Base-by-base conservation (phyloP, 306 rosid genomes). In the Gynostemma pentaphyllum region DNA sequence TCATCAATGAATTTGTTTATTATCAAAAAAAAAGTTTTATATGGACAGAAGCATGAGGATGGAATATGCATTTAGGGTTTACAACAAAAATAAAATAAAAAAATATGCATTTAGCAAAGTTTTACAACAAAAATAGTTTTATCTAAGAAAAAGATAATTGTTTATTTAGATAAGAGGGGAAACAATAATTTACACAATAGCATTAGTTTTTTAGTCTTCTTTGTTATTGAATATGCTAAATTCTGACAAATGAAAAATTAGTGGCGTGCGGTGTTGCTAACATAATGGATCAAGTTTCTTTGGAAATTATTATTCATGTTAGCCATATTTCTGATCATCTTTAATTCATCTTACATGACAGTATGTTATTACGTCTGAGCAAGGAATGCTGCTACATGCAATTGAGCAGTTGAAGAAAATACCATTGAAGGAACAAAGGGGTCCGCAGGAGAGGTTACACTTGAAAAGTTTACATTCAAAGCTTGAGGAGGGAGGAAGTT, bases 351-450 rank as follows among this genome's bases (percentile, higher is more conserved):
- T 64, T 11, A 53, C 62, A 22, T 66, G 34, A 49, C 80, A 92
- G 98, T 82, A 80, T 84, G 96, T 86, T 76, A 84, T 88, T 70
- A 92, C 98, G 49, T 84, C 79, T 32, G 96, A 92, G 75, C 89
- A 79, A 65, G 87, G 94, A 70, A 56, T 88, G 79, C 75, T 92
- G 62, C 76, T 79, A 61, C 92, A 86, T 81, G 94, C 98, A 59
- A 80, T 88, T 68, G 98, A 84, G 72, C 95, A 92, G 74, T 78
- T 92, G 77, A 88, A 86, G 70, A 92, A 76, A 86, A 84, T 88
- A 83, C 96, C 98, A 39, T 56, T 88, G 64, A 86, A 86, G 95
- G 98, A 92, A 76, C 95, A 92, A 72, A 76, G 95, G 14, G 98
- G 98, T 34, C 88, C 83, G 67, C 98, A 88, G 59, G 98, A 92